Base-by-base conservation (phyloP, 2,329 filamentous ascomycete species). In the Fusarium nurragi region DNA sequence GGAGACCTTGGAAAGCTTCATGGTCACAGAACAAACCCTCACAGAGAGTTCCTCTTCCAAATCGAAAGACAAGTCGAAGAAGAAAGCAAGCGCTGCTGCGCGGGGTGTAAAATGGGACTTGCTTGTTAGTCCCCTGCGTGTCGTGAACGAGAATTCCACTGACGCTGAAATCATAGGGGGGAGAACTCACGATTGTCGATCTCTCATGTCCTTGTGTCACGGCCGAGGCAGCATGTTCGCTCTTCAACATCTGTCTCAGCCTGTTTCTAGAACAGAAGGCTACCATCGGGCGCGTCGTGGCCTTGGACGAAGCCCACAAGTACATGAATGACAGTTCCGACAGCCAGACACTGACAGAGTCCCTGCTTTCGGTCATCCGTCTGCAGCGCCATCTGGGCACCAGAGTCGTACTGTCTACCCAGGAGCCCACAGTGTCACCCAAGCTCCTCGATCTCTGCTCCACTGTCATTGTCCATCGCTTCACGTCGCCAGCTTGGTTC, bases 381-480 rank as follows among this genome's bases (percentile, higher is more conserved):
- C 38, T 55, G 1, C 47, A 55, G 21, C 53, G 53, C 3, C 53
- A 56, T 8, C 25, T 38, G 4, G 38, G 53, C 6, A 56, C 53
- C 0, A 10, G 53, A 4, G 32, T 54, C 3, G 28, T 56, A 8
- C 23, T 56, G 0, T 56, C 47, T 1, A 56, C 53, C 2, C 38
- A 56, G 7, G 53, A 56, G 13, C 53, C 47, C 0, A 56, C 53
- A 1, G 22, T 56, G 0, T 56, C 53, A 0, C 38, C 38, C 5
- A 19, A 44, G 1, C 38, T 56, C 2, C 12, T 56, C 0, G 53
- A 56, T 3, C n/a, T 56, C 0, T 56, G 47, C 2, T 44, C 53
- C 1, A 38, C 23, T 0, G 37, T 38, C 0, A 13, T 56, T 3
- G 47, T 56, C 1, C 47, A 56, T 18, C 47, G 38, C 0, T 56